These are phyloP conservation scores for Evernia prunastri DNA, from an alignment of 495 filamentous ascomycete genomes.

Conservation along the genomic window DNA sequence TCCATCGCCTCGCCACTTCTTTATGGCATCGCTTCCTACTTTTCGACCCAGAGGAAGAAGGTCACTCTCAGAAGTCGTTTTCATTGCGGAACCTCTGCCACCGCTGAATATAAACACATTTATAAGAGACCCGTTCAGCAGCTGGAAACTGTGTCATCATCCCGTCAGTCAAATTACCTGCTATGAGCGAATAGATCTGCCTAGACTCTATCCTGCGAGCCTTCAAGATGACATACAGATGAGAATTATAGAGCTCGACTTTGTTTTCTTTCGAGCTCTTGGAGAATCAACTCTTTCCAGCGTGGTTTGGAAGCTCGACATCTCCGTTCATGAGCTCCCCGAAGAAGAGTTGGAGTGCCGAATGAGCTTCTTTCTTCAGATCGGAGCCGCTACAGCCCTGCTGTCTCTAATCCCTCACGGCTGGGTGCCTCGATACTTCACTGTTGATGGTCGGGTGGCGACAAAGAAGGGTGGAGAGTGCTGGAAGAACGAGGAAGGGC, in stretches of 20 bases:
- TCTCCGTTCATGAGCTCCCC: constrained; percentile 8
- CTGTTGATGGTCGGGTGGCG: constrained; percentile 9
- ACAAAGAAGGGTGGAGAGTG: constrained; percentile 16
- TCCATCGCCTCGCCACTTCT: not conserved
- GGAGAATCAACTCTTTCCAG: not conserved
- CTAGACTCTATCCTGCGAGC: constrained; percentile 11
- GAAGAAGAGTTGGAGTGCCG: constrained; percentile 12
- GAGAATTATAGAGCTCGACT: constrained; percentile 3
- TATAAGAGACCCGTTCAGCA: constrained; percentile 10
- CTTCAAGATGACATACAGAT: constrained; percentile 19
- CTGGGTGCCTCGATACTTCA: constrained; percentile 15
- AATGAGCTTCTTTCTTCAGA: constrained; percentile 15
- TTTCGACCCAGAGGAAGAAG: constrained; percentile 12
- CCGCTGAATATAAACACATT: constrained; percentile 5
- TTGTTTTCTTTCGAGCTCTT: constrained; percentile 14
- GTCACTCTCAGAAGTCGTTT: constrained; percentile 6
- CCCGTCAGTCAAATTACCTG: constrained; percentile 4
- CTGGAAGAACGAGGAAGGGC: constrained; percentile 3
- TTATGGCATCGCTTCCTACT: constrained; percentile 7
- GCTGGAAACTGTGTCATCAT: constrained; percentile 12
- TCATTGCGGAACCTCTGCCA: constrained; percentile 10
- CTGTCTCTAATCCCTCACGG: constrained; percentile 11
- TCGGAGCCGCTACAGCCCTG: not conserved
- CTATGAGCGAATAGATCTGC: constrained; percentile 17
- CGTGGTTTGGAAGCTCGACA: constrained; percentile 13